phyloP scores from a whole-genome alignment of 495 filamentous ascomycete genomes.

The Cercophora newfieldiana region DNA sequence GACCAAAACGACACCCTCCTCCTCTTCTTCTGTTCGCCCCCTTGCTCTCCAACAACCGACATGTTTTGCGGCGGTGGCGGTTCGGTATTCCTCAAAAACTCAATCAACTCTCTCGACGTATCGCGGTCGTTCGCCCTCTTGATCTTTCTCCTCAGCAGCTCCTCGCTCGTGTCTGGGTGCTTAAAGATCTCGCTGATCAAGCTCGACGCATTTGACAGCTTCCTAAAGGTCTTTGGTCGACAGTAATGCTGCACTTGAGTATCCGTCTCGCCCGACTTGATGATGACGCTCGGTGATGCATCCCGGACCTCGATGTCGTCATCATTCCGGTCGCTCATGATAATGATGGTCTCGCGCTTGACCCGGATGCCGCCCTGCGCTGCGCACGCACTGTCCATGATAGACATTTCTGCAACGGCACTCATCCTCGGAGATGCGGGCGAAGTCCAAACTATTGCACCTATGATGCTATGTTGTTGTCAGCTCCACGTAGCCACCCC shows the following conservation, averaged over 20 bases:
- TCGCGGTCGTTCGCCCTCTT: constrained; percentile 27
- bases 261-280: constrained; percentile 11
- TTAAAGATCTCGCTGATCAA: constrained; percentile 29
- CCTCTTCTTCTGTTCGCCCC: constrained; percentile 16
- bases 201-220: constrained; percentile 23
- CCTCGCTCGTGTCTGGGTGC: constrained; percentile 27
- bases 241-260: constrained; percentile 14
- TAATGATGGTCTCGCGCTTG: constrained; percentile 14
- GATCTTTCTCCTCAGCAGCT: constrained; percentile 21
- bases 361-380: not conserved
- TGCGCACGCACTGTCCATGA: not conserved
- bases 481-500: not conserved
- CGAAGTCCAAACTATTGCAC: not conserved
- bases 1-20: constrained; percentile 11
- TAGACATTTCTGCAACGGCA: not conserved
- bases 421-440: not conserved
- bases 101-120: constrained; percentile 32
- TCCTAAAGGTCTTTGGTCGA: constrained; percentile 24
- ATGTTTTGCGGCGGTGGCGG: constrained; percentile 41
- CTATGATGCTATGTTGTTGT: not conserved
- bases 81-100: constrained; percentile 45
- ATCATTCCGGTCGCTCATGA: not conserved
- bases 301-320: not conserved
- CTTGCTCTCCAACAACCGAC: constrained; percentile 34
- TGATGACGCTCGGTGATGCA: not conserved